Evolutionary conservation across 306 rosid species (phyloP).

Genomic region (Senna tora): DNA sequence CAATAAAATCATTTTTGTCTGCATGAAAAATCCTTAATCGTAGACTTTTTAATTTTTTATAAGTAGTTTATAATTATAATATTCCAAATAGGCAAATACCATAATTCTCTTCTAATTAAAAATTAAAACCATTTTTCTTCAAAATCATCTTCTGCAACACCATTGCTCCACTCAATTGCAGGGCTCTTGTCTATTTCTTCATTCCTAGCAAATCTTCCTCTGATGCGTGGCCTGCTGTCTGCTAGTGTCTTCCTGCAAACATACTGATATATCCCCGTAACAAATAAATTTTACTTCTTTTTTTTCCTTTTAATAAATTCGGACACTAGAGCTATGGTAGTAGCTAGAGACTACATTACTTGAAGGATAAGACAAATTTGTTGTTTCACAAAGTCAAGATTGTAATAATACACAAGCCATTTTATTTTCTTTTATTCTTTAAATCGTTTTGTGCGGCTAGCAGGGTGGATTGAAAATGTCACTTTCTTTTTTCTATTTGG

Average conservation of each 20-base stretch:
- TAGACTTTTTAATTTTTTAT: no score
- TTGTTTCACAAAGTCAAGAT: conserved; percentile 12
- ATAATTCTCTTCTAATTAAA: no score
- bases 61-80: no score
- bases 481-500: not conserved
- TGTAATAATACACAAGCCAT: conserved; percentile 15
- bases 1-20: no score
- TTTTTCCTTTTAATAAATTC: no score
- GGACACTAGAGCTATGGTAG: no score
- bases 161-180: conserved; percentile 50
- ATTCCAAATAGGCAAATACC: no score
- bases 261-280: conserved; percentile 58
- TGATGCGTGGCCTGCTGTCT: conserved; percentile 85
- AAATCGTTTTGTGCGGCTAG: conserved; percentile 14
- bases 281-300: conserved; percentile 5
- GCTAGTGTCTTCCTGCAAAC: conserved; percentile 94
- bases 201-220: conserved; percentile 86
- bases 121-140: conserved; percentile 84
- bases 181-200: conserved; percentile 60
- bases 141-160: conserved; percentile 57
- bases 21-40: no score
- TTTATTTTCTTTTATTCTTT: not conserved
- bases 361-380: conserved; percentile 36
- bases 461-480: conserved; percentile 34
- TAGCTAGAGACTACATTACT: no score